Evolutionary conservation across 306 rosid genomes (phyloP), one percentile per base, ranked within the genome.

Genomic region (Amphicarpaea edgeworthii): DNA sequence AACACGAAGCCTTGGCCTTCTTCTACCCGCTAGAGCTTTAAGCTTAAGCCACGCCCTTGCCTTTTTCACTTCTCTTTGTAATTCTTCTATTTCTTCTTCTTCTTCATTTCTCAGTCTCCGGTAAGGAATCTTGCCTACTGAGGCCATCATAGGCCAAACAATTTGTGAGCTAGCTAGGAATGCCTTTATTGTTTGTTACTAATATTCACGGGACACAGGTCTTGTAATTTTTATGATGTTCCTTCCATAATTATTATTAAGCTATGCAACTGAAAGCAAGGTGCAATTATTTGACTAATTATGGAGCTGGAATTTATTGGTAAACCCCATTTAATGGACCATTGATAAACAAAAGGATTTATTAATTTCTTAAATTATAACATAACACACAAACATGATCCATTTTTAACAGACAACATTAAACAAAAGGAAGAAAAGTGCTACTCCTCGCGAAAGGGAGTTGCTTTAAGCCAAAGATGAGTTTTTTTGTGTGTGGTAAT

Each of bases 1-100:
- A 72, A 85, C 40, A 40, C 51, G 67, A 68, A 85, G 42, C 86
- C 58, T 79, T 57, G 81, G 83, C 77, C 86, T 73, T 54, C 80
- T 85, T 63, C 86, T 83, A 12, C 89, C 63, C 0, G 73, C 68
- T 47, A 81, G 82, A 57, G 82, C 70, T 62, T 30, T 81, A n/a
- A 83, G 59, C 68, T 78, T 71, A 58, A 77, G 78, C 89, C 86
- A 78, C 2, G 77, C 79, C 74, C 38, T 78, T 62, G 47, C 77
- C 40, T 73, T 88, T 60, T 74, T 85, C 67, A 83, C 79, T 55
- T 62, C 70, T 76, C 47, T 79, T 34, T 34, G 8, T 7, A 34
- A 34, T 30, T 7, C 53, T 34, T 53, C 41, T 79, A 9, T 72
- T 73, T 68, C 64, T 43, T 62, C 69, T 34, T 65, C 82, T 41